phyloP scores from a whole-genome alignment of 2,329 filamentous ascomycete genomes.

The Aureobasidium sp. region DNA sequence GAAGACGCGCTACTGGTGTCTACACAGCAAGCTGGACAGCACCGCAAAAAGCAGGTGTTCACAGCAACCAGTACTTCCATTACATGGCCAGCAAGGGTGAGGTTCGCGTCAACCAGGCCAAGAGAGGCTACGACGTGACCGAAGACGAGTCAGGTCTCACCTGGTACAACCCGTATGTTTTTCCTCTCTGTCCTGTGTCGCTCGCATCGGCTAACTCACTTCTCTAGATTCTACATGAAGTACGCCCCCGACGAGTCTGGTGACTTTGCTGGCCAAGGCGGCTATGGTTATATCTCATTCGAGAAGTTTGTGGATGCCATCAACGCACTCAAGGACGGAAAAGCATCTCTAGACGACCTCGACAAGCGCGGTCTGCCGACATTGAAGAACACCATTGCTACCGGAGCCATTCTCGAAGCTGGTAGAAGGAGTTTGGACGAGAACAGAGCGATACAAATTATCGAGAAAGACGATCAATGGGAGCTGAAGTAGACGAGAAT shows the following conservation, averaged over 20 bases:
- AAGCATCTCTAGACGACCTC: constrained; percentile 64
- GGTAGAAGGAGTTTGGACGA: constrained; percentile 80
- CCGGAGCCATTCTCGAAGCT: constrained; percentile 84
- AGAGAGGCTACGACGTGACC: constrained; percentile 91
- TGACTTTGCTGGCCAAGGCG: constrained; percentile 84
- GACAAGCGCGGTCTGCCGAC: constrained; percentile 78
- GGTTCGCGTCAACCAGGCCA: constrained; percentile 84
- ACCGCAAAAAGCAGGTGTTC: constrained; percentile 85
- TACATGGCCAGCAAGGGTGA: constrained; percentile 81
- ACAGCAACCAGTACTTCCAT: constrained; percentile 96
- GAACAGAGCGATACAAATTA: constrained; percentile 67
- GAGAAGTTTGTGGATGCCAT: constrained; percentile 94
- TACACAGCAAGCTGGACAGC: constrained; percentile 96
- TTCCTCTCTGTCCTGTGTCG: too few relatives aligned
- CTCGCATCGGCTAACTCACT: neutral
- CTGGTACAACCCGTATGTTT: constrained; percentile 73
- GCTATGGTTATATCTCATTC: constrained; percentile 89
- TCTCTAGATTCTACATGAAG: constrained; percentile 41
- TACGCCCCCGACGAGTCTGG: constrained; percentile 92
- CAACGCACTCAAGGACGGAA: constrained; percentile 66
- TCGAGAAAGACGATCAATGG: constrained; percentile 59
- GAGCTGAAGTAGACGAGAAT: constrained; percentile 46
- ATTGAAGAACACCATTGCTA: constrained; percentile 80
- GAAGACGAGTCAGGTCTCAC: constrained; percentile 65
- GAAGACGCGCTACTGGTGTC: constrained; percentile 73